phyloP scores from a whole-genome alignment of 352 stramenopile species.

The Phytophthora pinifolia region DNA sequence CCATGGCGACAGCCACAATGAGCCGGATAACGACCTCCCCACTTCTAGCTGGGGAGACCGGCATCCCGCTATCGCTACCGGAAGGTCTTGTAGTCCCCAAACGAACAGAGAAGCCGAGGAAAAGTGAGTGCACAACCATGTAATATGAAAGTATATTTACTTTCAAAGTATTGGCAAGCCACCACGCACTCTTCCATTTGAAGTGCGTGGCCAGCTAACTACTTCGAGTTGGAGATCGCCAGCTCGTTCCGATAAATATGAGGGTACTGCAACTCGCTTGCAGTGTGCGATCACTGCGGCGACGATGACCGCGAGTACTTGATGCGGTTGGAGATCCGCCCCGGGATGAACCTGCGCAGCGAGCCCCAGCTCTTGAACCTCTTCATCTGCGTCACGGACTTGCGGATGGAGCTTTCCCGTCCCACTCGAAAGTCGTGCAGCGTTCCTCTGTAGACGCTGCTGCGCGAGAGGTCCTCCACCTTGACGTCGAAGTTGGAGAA shows the following conservation, averaged over 20 bases:
- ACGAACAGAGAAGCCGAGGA: conserved; percentile 24
- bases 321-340: conserved; percentile 26
- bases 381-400: conserved; percentile 34
- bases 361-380: conserved; percentile 43
- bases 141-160: no score
- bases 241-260: conserved; percentile 21
- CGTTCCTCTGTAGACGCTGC: conserved; percentile 65
- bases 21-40: conserved; percentile 22
- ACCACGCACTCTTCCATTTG: conserved; percentile 18
- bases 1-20: conserved; percentile 23
- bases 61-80: not conserved
- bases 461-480: conserved; percentile 56
- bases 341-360: conserved; percentile 30
- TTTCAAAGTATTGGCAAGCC: conserved; percentile 14
- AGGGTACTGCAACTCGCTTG: not conserved
- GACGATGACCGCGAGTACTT: conserved; percentile 31
- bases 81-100: conserved; percentile 16
- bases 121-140: conserved; percentile 27
- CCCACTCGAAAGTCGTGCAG: conserved; percentile 48
- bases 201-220: conserved; percentile 4
- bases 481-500: conserved; percentile 67
- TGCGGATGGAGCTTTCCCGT: conserved; percentile 20
- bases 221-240: not conserved
- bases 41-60: not conserved
- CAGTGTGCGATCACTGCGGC: conserved; percentile 8